phyloP scores from a whole-genome alignment of 768 basidiomycete species.

The Macrolepiota dolichaula region DNA sequence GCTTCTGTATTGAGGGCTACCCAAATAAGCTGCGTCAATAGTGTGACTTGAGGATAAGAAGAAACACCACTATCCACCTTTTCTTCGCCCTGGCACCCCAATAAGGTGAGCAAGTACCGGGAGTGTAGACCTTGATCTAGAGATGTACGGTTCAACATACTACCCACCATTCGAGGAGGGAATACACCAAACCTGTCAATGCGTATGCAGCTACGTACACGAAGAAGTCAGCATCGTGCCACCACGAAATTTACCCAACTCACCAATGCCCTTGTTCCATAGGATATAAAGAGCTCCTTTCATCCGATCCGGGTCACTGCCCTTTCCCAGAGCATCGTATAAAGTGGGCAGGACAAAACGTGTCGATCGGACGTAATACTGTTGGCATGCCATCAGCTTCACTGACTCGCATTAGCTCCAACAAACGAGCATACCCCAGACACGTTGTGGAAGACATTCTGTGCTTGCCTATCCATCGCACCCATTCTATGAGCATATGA shows the following conservation, averaged over 20 bases:
- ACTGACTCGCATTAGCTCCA: constrained; percentile 11
- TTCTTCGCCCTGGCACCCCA: constrained; percentile 82
- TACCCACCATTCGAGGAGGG: not conserved
- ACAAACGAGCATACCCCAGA: constrained; percentile 48
- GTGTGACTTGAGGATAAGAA: not conserved
- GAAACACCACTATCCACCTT: constrained; percentile 51
- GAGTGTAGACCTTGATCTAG: constrained; percentile 56
- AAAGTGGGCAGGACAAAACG: constrained; percentile 58
- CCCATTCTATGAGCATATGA: not conserved
- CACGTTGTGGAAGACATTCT: constrained; percentile 59
- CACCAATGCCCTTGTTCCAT: constrained; percentile 69
- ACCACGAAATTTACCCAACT: constrained; percentile 16
- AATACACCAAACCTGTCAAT: constrained; percentile 49
- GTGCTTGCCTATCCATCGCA: constrained; percentile 51
- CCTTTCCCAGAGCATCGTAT: constrained; percentile 62
- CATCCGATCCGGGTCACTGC: constrained; percentile 88
- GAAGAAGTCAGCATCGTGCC: constrained; percentile 7
- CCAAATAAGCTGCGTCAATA: constrained; percentile 1
- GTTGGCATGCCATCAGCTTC: constrained; percentile 8
- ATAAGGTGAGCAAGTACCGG: constrained; percentile 56
- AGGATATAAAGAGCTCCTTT: constrained; percentile 89
- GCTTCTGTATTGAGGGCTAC: constrained; percentile 75
- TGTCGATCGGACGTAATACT: constrained; percentile 75
- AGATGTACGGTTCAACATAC: constrained; percentile 3
- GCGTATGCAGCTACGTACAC: constrained; percentile 55